Conservation (phyloP, 1,139 yeast genomes). For the Barnettozyma hawaiiensis region DNA sequence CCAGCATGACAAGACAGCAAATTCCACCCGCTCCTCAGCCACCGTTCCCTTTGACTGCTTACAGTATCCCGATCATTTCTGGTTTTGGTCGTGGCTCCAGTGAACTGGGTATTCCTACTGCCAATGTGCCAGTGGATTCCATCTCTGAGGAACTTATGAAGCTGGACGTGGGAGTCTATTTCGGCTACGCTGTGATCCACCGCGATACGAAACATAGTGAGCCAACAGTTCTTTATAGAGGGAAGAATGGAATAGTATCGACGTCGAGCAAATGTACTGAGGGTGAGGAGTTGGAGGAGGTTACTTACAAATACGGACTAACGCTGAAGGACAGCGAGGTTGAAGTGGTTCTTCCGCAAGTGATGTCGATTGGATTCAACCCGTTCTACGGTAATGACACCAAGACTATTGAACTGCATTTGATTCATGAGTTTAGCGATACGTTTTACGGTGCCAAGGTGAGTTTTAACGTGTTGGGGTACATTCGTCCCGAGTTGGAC, state of each 20-base stretch:
- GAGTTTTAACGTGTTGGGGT: slow-evolving; percentile 70
- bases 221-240: slow-evolving; percentile 11
- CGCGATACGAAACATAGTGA: not conserved
- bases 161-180: slow-evolving; percentile 82
- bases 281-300: slow-evolving; percentile 27
- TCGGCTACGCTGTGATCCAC: slow-evolving; percentile 60
- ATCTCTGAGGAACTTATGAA: slow-evolving; percentile 32
- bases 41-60: slow-evolving; percentile 65
- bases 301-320: slow-evolving; percentile 60
- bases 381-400: slow-evolving; percentile 80
- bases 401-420: slow-evolving; percentile 83
- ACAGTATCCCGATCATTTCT: slow-evolving; percentile 53
- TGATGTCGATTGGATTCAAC: slow-evolving; percentile 94
- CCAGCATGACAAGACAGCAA: slow-evolving; percentile 22
- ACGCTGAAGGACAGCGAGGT: slow-evolving; percentile 38
- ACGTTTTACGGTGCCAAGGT: slow-evolving; percentile 82
- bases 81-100: slow-evolving; percentile 97
- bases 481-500: slow-evolving; percentile 84
- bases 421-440: slow-evolving; percentile 62
- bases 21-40: slow-evolving; percentile 44
- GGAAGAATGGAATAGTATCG: slow-evolving; percentile 7
- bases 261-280: slow-evolving; percentile 1
- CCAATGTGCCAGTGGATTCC: slow-evolving; percentile 69
- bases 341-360: slow-evolving; percentile 65
- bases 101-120: slow-evolving; percentile 93